Base-by-base conservation (phyloP, 805 yeast genomes). In the Citeromyces matritensis region DNA sequence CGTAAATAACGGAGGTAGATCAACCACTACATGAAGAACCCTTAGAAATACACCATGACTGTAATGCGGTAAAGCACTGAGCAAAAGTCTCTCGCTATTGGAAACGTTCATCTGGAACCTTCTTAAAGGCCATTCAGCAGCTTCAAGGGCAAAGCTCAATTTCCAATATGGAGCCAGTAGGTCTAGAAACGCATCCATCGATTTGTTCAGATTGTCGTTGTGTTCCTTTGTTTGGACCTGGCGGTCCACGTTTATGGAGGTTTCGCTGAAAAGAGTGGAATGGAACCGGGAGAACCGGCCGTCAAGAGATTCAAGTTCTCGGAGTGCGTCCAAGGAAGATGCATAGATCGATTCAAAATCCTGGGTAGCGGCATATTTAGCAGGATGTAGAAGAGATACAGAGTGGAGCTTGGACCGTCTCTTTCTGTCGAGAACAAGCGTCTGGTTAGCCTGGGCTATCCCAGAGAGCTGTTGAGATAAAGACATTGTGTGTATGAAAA, bases 121-220 rank as follows among this genome's bases (percentile, higher is more conserved):
- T 57, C 98, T 77, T 12, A 91, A 77, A 15, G 86, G 70, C 98
- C 98, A 91, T 58, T 91, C 98, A 9, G 84, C 62, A 4, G 95
- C 88, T 42, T 76, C 75, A 31, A 83, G 45, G 3, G 95, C 67
- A 15, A 93, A 82, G 14, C 73, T 65, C 33, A 85, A 55, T 39
- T 73, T 67, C 67, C 88, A 73, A 50, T 74, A 75, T 2, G 93
- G 83, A 3, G 93, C 75, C 7, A 75, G 60, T 41, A 88, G 60
- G 36, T 76, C 64, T 37, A 91, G 56, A 47, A 82, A 88, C 9
- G 75, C 75, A 37, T 71, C 69, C 32, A 88, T 69, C 21, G 91
- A 86, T 35, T 63, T 65, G 45, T 85, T 75, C 36, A 93, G 58
- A 40, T 73, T 73, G n/a, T 62, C 69, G 36, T 76, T 66, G 42